Base-by-base conservation (phyloP, 805 yeast genomes). In the Wickerhamiella australiensis region DNA sequence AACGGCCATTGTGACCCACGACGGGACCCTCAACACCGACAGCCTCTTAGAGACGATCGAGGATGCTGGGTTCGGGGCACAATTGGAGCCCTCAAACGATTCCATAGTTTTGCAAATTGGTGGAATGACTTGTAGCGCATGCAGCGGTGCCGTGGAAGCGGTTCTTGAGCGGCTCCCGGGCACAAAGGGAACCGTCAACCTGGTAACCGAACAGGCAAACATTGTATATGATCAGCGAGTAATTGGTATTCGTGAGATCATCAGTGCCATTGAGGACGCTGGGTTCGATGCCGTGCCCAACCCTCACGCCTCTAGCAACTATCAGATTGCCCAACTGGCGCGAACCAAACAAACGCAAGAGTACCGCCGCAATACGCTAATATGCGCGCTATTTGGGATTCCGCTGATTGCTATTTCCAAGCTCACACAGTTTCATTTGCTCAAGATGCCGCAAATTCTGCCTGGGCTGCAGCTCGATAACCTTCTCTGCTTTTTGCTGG, bases 1-100 rank as follows among this genome's bases (percentile, higher is more conserved):
- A 56, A 76, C 77, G 45, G 95, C 88, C 1, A 59, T 65, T 15
- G 74, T 85, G 2, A 61, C 59, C 8, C 87, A 80, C 59, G 65
- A 64, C 35, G 54, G 65, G 1, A 29, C 49, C 0, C 48, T 69
- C 0, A 53, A 60, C 1, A 65, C 47, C 3, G 73, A 67, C 1
- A 57, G 56, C 3, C 60, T 87, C 1, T 61, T 63, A 23, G 77
- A 74, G 20, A 65, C 77, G 1, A 74, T 88, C 13, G 94, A 85
- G 53, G 83, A 81, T 57, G 76, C 81, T 53, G 95, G 95, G 5
- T 85, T 82, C 59, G 87, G 78, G 42, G 78, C 78, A 7, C 53
- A 54, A 2, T 42, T 67, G 5, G 27, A 25, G 49, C 23, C 54
- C 46, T 13, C 36, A 47, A 11, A 50, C 52, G 33, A 38, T 18